Base-by-base conservation (phyloP, 257 asterid species). In the Primulina eburnea region DNA sequence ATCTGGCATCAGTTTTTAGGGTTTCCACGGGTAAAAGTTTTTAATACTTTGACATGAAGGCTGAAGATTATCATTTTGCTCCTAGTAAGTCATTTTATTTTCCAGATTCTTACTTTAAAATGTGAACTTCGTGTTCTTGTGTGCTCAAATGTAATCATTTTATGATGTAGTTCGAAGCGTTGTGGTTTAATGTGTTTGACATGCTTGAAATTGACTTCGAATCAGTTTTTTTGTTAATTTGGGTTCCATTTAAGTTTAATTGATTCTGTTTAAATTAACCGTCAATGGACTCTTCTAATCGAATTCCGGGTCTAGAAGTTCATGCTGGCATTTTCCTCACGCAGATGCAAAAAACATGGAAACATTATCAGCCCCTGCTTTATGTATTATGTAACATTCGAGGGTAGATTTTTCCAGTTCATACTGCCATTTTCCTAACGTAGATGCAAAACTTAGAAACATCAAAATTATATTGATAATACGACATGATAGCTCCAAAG, bases 1-100 rank as follows among this genome's bases (percentile, higher is more conserved):
- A 28, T 24, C 71, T 62, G 53, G 35, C 76, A 61, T 71, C 77
- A 47, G 60, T 33, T 50, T 50, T 50, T 50, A 17, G 57, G 57
- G 57, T 50, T 50, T 50, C 21, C 57, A 16, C 57, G 57, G 57
- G 21, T 16, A 4, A 16, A 50, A 50, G 57, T 50, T 14, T 50
- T 17, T 5, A 50, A 1, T 50, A 14, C 57, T 50, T 50, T 16
- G 21, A 21, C 57, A 50, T 50, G 57, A 50, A 50, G 57, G 57
- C 57, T 17, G 57, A 50, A 50, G 57, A 50, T 50, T 50, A 50
- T 50, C 21, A 50, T 50, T 50, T 17, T 50, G 21, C 21, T 50
- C 8, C 57, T 6, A 5, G 57, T 50, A 50, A 50, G 57, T 16
- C 20, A 5, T 50, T 50, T 24, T 5, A 1, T 43, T 50, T 50